phyloP scores from a whole-genome alignment of 805 yeast genomes.

The Monosporozyma servazzii region DNA sequence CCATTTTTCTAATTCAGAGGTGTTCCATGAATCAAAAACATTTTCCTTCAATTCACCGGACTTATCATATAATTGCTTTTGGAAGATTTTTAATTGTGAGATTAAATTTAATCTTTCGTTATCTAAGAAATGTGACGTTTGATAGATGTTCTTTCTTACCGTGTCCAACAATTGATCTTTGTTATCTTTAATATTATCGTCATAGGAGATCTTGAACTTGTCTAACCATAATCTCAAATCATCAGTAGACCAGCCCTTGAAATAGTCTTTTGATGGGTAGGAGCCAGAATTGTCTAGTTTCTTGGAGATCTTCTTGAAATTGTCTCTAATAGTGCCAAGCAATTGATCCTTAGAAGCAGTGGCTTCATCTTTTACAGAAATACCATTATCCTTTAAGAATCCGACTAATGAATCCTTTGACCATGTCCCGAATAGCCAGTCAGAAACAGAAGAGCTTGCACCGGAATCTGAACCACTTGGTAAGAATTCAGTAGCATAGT shows the following conservation, averaged over 20 bases:
- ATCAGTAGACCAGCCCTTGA: slow-evolving; percentile 29
- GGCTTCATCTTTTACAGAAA: slow-evolving; percentile 20
- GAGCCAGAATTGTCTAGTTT: slow-evolving; percentile 33
- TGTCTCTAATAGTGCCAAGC: slow-evolving; percentile 36
- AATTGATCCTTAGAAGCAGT: slow-evolving; percentile 39
- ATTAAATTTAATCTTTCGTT: slow-evolving; percentile 34
- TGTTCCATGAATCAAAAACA: slow-evolving; percentile 44
- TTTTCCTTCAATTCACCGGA: slow-evolving; percentile 35
- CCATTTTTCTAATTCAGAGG: slow-evolving; percentile 48
- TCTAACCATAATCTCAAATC: slow-evolving; percentile 44
- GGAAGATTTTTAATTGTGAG: slow-evolving; percentile 33
- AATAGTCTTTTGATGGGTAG: slow-evolving; percentile 45
- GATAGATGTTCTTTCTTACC: slow-evolving; percentile 34
- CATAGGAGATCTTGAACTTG: slow-evolving; percentile 33
- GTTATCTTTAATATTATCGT: slow-evolving; percentile 16
- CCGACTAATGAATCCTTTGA: slow-evolving; percentile 36
- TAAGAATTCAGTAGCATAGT: not conserved
- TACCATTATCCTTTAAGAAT: slow-evolving; percentile 41
- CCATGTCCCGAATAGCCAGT: slow-evolving; percentile 52
- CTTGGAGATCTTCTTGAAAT: slow-evolving; percentile 34
- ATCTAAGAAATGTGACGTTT: slow-evolving; percentile 33
- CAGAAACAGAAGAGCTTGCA: slow-evolving; percentile 14
- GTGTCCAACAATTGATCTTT: slow-evolving; percentile 36
- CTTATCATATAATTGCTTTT: slow-evolving; percentile 32
- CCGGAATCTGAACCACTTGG: not conserved